Base-by-base conservation (phyloP, 106 monocot genomes). In the Platanthera zijinensis region DNA sequence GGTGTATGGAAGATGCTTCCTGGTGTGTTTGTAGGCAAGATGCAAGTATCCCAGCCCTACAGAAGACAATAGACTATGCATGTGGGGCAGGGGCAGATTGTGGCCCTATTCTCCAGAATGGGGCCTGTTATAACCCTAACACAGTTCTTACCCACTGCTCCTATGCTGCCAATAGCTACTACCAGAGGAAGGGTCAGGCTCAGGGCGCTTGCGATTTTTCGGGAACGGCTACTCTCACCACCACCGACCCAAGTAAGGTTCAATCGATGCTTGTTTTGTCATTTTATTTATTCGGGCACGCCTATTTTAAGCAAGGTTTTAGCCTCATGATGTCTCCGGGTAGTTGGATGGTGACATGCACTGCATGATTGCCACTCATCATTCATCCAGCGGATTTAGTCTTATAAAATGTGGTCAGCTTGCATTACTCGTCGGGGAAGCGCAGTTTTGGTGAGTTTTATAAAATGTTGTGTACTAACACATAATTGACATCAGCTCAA, bases 161-260 rank as follows among this genome's bases (percentile, higher is more conserved):
- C 28, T 90, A 87, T 73, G 90, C 90, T 25, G 87, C 70, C 49
- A 90, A 90, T 52, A 90, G 90, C 87, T 90, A 87, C 64, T 90
- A 83, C 83, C 90, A 90, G 81, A 85, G 64, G 74, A 85, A 87
- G 3, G 83, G 74, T 10, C 87, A 87, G 76, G 70, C 69, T 9
- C 56, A 63, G 46, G 76, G 61, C 19, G 5, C 87, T 47, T 90
- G 90, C 69, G 85, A 90, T 52, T 90, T 90, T 50, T 15, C 87
- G 2, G 90, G 90, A 80, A 77, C 87, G 46, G 87, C 90, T 18
- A 61, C 68, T 3, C 32, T 83, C 47, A 46, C 72, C 51, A 18
- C 52, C 13, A 53, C 78, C 19, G 90, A 90, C 10, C 90, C 90
- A 51, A 87, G 90, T 87, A 77, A 71, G 6, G 13, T 13, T 25